phyloP scores from a whole-genome alignment of 805 yeast genomes.

The Tanozyma kutaoensis region DNA sequence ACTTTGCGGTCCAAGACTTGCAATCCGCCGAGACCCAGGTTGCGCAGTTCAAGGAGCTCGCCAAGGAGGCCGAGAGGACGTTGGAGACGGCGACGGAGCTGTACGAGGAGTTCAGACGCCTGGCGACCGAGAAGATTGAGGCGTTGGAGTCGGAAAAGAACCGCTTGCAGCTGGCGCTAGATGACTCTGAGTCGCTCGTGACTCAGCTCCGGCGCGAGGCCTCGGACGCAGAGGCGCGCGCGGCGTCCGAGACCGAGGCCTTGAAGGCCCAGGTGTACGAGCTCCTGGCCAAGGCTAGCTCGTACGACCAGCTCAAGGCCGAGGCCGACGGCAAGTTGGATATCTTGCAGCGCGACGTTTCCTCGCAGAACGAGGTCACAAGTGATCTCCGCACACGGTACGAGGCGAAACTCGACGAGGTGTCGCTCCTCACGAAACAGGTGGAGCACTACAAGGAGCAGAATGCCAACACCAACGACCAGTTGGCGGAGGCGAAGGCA shows the following conservation, averaged over 20 bases:
- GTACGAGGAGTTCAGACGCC: constrained; percentile 28
- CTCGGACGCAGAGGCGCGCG: constrained; percentile 1
- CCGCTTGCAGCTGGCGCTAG: constrained; percentile 8
- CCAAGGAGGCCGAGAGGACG: constrained; percentile 55
- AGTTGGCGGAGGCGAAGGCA: constrained; percentile 4
- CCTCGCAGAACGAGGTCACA: too few relatives aligned
- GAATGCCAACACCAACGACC: neutral
- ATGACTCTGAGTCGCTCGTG: constrained; percentile 2
- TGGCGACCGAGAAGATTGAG: constrained; percentile 10
- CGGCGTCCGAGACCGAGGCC: constrained; percentile 3
- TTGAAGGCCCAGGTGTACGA: constrained; percentile 10
- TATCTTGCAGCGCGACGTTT: too few relatives aligned
- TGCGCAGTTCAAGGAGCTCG: constrained; percentile 48
- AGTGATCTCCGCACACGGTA: too few relatives aligned
- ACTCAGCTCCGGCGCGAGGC: constrained; percentile 1
- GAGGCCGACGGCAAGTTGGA: too few relatives aligned
- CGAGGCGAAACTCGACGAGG: too few relatives aligned
- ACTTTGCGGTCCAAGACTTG: too few relatives aligned
- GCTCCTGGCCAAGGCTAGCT: too few relatives aligned
- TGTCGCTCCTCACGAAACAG: too few relatives aligned
- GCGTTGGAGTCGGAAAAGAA: constrained; percentile 12
- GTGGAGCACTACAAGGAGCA: too few relatives aligned
- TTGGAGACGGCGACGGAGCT: constrained; percentile 39
- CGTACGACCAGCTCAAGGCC: too few relatives aligned
- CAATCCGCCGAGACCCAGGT: constrained; percentile 45